Evolutionary conservation across 306 rosid species (phyloP).

Genomic region (Dalbergia cultrata): DNA sequence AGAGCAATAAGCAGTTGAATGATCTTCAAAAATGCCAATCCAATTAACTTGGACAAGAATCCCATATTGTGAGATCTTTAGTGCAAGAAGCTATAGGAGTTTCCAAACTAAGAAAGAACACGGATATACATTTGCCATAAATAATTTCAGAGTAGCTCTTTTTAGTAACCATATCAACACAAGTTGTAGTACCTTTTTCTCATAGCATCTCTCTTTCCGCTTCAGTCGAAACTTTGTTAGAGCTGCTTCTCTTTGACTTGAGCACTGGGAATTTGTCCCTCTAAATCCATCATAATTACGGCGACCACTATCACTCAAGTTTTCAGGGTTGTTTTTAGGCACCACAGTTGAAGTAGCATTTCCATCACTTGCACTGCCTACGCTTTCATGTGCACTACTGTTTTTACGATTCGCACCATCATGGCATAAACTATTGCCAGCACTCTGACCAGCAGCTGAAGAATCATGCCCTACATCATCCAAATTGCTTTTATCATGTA

Average conservation of each 20-base stretch:
- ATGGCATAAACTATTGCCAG: constrained; percentile 49
- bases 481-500: constrained; percentile 34
- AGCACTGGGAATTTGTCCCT: constrained; percentile 50
- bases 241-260: constrained; percentile 80
- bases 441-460: constrained; percentile 52
- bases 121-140: neutral
- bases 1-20: neutral
- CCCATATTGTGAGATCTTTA: neutral
- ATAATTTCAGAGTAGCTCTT: constrained; percentile 14
- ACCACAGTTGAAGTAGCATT: constrained; percentile 44
- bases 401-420: constrained; percentile 42
- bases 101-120: constrained; percentile 19
- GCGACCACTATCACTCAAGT: constrained; percentile 41
- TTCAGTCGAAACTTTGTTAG: constrained; percentile 72
- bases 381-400: constrained; percentile 51
- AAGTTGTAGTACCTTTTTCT: constrained; percentile 68
- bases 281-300: constrained; percentile 49
- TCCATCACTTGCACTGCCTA: constrained; percentile 55
- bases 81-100: neutral
- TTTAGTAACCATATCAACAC: neutral
- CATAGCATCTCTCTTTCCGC: constrained; percentile 74
- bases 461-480: constrained; percentile 52
- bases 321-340: constrained; percentile 47
- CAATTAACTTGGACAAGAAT: neutral
- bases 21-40: neutral